Percentiles rank a stretch among this genome's conserved stretches.
Evolutionary conservation across 495 filamentous ascomycete species (phyloP).

Genomic region (Penicillium silybi): DNA sequence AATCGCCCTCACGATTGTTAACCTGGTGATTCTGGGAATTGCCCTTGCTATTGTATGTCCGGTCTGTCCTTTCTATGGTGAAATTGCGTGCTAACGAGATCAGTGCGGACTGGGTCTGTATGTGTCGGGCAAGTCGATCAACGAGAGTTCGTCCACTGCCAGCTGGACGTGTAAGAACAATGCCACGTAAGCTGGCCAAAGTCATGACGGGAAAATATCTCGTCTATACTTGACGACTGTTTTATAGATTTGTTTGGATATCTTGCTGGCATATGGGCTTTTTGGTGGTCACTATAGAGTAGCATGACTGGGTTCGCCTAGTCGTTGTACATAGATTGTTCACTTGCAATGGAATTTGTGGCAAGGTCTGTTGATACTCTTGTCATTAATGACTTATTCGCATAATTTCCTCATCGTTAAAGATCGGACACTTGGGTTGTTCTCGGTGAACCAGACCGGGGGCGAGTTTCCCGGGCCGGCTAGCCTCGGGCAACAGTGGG

Average conservation of each 20-base stretch:
- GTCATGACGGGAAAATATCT: background rate
- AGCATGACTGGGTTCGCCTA: background rate
- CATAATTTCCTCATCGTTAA: background rate
- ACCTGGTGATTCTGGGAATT: conserved; percentile 49
- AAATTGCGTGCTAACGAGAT: conserved; percentile 5
- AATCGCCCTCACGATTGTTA: conserved; percentile 40
- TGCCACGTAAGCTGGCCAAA: conserved; percentile 4
- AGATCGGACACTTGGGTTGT: background rate
- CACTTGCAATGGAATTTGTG: background rate
- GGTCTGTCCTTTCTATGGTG: background rate
- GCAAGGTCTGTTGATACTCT: background rate
- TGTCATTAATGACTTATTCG: background rate
- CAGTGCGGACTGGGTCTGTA: conserved; percentile 38
- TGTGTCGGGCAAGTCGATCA: conserved; percentile 34
- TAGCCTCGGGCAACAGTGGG: background rate
- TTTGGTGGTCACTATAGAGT: background rate
- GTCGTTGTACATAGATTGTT: conserved; percentile 2
- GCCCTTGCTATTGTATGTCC: conserved; percentile 34
- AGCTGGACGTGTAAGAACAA: conserved; percentile 36
- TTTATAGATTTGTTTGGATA: background rate
- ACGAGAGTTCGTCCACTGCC: conserved; percentile 27
- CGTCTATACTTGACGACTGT: background rate
- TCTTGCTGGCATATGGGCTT: background rate
- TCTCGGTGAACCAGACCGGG: background rate
- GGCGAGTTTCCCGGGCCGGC: background rate